A percentile compares a stretch with the other conserved stretches of the same genome.
Evolutionary conservation across 345 rosid genomes (phyloP).

Genomic region (Gossypium raimondii): DNA sequence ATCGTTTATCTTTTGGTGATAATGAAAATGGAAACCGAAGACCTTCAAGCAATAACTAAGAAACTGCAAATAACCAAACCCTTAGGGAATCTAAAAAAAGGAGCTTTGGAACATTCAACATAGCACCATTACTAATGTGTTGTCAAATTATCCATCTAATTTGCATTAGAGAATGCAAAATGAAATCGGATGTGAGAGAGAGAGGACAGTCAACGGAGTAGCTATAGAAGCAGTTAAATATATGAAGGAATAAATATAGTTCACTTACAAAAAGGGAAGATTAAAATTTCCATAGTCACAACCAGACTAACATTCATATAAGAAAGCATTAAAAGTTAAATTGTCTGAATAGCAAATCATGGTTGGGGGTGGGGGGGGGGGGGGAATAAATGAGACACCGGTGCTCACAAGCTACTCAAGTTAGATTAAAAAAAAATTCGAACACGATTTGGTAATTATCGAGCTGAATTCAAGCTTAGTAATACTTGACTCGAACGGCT

Average conservation of each 20-base stretch:
- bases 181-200: neutral
- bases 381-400: too few species aligned
- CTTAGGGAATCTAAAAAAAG: neutral
- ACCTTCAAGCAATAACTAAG: conserved; percentile 10
- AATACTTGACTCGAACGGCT: too few species aligned
- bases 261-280: neutral
- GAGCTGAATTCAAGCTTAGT: too few species aligned
- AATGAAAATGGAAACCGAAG: conserved; percentile 9
- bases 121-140: neutral
- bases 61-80: neutral
- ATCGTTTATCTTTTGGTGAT: conserved; percentile 14
- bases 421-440: too few species aligned
- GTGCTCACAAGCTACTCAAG: too few species aligned
- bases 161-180: neutral
- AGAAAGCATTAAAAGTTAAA: neutral
- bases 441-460: too few species aligned
- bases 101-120: neutral
- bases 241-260: neutral
- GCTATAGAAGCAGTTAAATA: too few species aligned
- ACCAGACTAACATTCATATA: neutral
- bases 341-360: neutral
- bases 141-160: neutral
- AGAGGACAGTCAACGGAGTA: too few species aligned
- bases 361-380: neutral
- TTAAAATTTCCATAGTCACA: neutral